phyloP scores from a whole-genome alignment of 1,284 basidiomycete genomes.

The Trichosporon faecale region DNA sequence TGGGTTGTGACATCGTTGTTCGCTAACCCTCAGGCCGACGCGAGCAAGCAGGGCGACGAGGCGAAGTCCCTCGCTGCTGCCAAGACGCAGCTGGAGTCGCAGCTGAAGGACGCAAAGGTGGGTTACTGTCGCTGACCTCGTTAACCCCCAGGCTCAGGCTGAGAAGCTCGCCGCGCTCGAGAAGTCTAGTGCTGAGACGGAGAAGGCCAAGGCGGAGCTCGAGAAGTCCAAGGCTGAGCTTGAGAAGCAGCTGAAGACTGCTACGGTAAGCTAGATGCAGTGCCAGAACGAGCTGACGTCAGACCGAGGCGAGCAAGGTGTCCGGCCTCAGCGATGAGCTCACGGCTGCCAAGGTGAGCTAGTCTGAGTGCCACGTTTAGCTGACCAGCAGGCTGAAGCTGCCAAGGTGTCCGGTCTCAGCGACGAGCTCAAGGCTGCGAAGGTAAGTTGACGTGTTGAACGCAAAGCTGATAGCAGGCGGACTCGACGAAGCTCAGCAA shows the following conservation, averaged over 20 bases:
- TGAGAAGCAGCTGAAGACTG: background rate
- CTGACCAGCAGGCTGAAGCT: background rate
- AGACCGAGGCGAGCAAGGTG: background rate
- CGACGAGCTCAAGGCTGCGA: slow-evolving; percentile 27
- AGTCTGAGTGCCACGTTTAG: background rate
- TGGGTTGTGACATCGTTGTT: background rate
- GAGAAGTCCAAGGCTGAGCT: slow-evolving; percentile 4
- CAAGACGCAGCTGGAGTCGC: slow-evolving; percentile 27
- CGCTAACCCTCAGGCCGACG: background rate
- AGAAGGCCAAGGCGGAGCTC: background rate
- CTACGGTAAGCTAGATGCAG: background rate
- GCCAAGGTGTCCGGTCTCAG: background rate
- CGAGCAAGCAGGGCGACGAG: background rate
- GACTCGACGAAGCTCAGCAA: slow-evolving; percentile 15
- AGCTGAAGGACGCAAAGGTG: slow-evolving; percentile 20
- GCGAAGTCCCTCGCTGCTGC: slow-evolving; percentile 11
- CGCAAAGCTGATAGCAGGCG: slow-evolving; percentile 8
- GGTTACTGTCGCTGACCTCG: background rate
- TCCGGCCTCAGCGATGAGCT: background rate
- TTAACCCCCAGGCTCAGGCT: slow-evolving; percentile 13
- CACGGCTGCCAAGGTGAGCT: background rate
- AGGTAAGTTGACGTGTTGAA: slow-evolving; percentile 19
- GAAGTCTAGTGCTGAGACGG: slow-evolving; percentile 7
- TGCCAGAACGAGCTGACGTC: background rate
- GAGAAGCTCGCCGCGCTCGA: slow-evolving; percentile 17